phyloP scores from a whole-genome alignment of 768 basidiomycete species.

The Strobilomyces dryophilus region DNA sequence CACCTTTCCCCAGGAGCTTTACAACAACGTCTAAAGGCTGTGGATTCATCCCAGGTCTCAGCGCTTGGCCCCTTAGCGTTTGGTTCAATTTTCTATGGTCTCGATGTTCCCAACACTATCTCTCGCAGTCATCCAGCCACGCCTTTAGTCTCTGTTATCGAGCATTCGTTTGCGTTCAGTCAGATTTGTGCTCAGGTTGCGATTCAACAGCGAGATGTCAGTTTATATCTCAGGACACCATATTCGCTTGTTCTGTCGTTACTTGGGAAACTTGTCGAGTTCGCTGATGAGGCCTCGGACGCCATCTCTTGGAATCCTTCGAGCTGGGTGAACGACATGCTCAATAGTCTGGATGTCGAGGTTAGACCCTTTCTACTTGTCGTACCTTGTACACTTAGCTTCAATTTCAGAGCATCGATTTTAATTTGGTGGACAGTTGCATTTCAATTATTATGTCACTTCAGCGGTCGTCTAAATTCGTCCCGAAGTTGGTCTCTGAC shows the following conservation, averaged over 20 bases:
- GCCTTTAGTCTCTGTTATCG: constrained; percentile 58
- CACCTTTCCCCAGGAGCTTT: constrained; percentile 49
- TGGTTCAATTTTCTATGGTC: constrained; percentile 59
- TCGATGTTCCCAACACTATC: constrained; percentile 30
- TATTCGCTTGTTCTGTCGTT: constrained; percentile 50
- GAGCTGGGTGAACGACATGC: constrained; percentile 56
- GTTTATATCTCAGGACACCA: constrained; percentile 41
- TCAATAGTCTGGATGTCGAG: constrained; percentile 53
- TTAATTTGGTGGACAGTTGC: constrained; percentile 62
- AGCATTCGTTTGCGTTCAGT: constrained; percentile 49
- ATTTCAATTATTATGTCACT: constrained; percentile 54
- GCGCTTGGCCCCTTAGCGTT: constrained; percentile 47
- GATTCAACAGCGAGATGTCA: constrained; percentile 29
- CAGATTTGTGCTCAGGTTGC: constrained; percentile 40
- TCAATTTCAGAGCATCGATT: constrained; percentile 38
- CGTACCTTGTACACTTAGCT: neutral
- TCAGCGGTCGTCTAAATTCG: constrained; percentile 45
- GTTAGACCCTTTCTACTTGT: constrained; percentile 30
- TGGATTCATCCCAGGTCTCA: constrained; percentile 32
- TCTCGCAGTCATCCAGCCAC: constrained; percentile 27
- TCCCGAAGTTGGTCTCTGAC: constrained; percentile 53
- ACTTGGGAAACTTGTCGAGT: constrained; percentile 45
- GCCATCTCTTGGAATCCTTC: constrained; percentile 55
- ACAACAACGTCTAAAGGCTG: constrained; percentile 46
- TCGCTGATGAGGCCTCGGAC: constrained; percentile 34